Evolutionary conservation across 78 protist genomes (phyloP), one percentile per base, ranked within the genome.

Genomic region (Speleostelium caveatum): DNA sequence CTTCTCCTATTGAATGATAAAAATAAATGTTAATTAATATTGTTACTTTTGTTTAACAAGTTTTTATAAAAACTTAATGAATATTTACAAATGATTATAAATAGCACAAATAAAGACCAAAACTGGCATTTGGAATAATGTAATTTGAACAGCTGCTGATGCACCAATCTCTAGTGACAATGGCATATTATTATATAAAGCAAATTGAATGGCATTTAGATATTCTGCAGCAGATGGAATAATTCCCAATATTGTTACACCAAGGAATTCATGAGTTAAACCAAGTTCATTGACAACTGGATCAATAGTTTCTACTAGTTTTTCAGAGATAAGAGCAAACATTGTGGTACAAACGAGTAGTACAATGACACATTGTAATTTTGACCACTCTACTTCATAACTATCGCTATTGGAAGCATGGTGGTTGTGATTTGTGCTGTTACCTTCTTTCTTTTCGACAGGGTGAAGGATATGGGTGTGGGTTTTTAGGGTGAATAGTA

Each of bases 401-500:
- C 45, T 26, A 2, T 71, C 38, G 10, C 58, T 10, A 16, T 68
- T 51, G 51, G 49, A 21, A 26, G 69, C 83, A 80, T 80, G 71
- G 1, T 17, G 41, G 1, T 56, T 26, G 36, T 26, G 53, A 32
- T 19, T 16, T 32, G 41, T 51, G 2, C 16, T 60, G 26, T 24
- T 56, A 26, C 36, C 72, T 33, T 71, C 61, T 28, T 19, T 71
- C 28, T 28, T 65, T n/a, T 24, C 14, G 3, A n/a, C 0, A 8
- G 69, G 75, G 59, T 83, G 91, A 28, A 83, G 87, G 53, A 92
- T 78, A 86, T 88, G 74, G 5, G 95, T 51, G 71, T 96, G 97
- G 26, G 97, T 96, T 73, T 96, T 94, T 39, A 96, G 86, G 2
- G 97, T 96, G 88, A 94, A 96, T 26, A 96, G 32, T 21, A 96